These are phyloP conservation scores for Silene conica DNA, from an alignment of 148 eudicot genomes.

Conservation along the genomic window DNA sequence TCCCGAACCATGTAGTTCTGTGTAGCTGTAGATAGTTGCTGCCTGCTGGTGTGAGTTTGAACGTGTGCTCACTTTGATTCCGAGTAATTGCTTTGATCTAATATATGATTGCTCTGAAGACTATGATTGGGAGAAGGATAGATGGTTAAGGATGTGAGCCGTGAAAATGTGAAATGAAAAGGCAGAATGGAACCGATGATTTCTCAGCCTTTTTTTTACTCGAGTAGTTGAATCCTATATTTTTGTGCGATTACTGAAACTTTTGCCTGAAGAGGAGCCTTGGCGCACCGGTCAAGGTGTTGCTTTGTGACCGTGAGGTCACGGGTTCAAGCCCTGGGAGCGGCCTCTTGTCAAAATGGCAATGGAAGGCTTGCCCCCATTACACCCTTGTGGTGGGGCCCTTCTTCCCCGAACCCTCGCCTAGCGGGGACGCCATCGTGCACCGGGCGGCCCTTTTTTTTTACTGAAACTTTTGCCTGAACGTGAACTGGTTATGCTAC, in stretches of 20 bases:
- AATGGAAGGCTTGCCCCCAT: no score
- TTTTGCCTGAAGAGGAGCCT: not conserved
- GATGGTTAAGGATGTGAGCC: no score
- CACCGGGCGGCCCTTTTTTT: not conserved
- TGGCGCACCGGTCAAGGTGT: no score
- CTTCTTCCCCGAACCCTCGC: no score
- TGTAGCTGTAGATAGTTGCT: not conserved
- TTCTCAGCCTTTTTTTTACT: not conserved
- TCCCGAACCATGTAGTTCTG: not conserved
- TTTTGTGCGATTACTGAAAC: not conserved
- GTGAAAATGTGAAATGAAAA: not conserved
- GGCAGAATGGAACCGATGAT: not conserved
- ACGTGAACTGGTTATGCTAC: not conserved
- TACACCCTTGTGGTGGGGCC: no score
- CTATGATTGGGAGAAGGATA: no score
- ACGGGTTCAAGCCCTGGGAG: no score
- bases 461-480: not conserved
- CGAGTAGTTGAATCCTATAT: not conserved
- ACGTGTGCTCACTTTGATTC: not conserved
- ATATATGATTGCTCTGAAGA: not conserved
- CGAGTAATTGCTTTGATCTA: not conserved
- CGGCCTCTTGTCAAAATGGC: no score
- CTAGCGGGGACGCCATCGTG: no score
- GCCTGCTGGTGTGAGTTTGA: not conserved
- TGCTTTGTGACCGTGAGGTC: no score